Evolutionary conservation across 1,284 basidiomycete genomes (phyloP).

Genomic region (Austropuccinia psidii): DNA sequence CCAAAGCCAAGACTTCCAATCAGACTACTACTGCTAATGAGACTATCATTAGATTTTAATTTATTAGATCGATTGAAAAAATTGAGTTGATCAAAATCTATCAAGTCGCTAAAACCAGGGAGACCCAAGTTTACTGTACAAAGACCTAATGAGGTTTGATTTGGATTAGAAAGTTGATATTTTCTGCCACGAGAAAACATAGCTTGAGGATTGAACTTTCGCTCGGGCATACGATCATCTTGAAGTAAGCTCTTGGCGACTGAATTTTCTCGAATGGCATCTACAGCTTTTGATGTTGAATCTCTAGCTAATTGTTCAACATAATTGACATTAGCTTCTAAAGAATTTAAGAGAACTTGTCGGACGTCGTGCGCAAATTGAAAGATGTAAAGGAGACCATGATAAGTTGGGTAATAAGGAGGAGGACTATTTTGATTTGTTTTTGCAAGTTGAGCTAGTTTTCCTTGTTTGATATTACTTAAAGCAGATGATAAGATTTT

Average conservation of each 20-base stretch:
- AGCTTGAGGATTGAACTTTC: constrained; percentile 87
- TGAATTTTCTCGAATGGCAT: constrained; percentile 58
- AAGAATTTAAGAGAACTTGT: constrained; percentile 63
- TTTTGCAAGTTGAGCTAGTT: constrained; percentile 49
- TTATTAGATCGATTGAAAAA: neutral
- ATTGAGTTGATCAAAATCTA: constrained; percentile 26
- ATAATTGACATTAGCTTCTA: constrained; percentile 71
- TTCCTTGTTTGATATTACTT: constrained; percentile 66
- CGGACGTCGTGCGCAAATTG: constrained; percentile 83
- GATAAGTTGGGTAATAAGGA: constrained; percentile 64
- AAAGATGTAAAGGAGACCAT: constrained; percentile 77
- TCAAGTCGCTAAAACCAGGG: constrained; percentile 4
- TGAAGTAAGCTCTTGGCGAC: constrained; percentile 73
- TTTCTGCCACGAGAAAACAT: constrained; percentile 67
- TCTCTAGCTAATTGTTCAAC: constrained; percentile 77
- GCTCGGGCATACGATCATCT: constrained; percentile 66
- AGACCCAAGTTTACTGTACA: constrained; percentile 13
- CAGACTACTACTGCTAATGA: neutral
- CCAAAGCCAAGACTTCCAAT: constrained; percentile 50
- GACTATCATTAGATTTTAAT: constrained; percentile 12
- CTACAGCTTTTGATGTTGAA: constrained; percentile 63
- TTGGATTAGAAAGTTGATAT: neutral
- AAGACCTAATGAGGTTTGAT: neutral
- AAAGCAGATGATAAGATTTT: constrained; percentile 60
- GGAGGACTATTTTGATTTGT: neutral